These are phyloP conservation scores for Setaria italica DNA, from an alignment of 202 grass and related monocot genomes.

Conservation along the genomic window DNA sequence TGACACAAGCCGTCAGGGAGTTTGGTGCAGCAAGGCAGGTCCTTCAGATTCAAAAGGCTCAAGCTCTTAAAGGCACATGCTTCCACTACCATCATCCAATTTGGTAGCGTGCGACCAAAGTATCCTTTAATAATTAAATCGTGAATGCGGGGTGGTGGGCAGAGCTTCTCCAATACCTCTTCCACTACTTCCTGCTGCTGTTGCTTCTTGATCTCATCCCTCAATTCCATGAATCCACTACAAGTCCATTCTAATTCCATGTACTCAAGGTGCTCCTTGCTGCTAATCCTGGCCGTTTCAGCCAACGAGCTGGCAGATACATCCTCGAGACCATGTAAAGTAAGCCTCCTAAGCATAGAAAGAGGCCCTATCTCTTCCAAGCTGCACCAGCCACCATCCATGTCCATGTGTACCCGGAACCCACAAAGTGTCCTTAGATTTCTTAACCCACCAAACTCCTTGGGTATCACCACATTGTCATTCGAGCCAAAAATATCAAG, in stretches of 20 bases:
- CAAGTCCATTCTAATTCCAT: slow-evolving; percentile 10
- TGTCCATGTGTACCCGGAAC: neutral
- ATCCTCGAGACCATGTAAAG: neutral
- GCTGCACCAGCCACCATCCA: slow-evolving; percentile 25
- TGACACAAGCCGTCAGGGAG: too few species aligned
- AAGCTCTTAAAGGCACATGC: too few species aligned
- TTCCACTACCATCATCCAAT: too few species aligned
- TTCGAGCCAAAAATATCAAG: too few species aligned
- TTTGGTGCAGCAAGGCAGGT: too few species aligned
- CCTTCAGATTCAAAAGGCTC: too few species aligned
- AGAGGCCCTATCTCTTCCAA: neutral
- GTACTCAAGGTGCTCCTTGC: slow-evolving; percentile 32
- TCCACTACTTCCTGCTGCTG: neutral
- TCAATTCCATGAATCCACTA: neutral
- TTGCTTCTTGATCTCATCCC: neutral
- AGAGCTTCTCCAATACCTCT: neutral
- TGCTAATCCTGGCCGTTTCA: slow-evolving; percentile 25
- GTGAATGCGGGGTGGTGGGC: too few species aligned
- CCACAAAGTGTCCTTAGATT: neutral
- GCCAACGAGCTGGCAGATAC: slow-evolving; percentile 10
- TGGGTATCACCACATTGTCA: too few species aligned
- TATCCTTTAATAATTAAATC: too few species aligned
- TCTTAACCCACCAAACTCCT: neutral
- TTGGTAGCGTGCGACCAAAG: too few species aligned
- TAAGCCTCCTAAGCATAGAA: neutral